Base-by-base conservation (phyloP, 257 asterid genomes). In the Solanum lycopersicoides region DNA sequence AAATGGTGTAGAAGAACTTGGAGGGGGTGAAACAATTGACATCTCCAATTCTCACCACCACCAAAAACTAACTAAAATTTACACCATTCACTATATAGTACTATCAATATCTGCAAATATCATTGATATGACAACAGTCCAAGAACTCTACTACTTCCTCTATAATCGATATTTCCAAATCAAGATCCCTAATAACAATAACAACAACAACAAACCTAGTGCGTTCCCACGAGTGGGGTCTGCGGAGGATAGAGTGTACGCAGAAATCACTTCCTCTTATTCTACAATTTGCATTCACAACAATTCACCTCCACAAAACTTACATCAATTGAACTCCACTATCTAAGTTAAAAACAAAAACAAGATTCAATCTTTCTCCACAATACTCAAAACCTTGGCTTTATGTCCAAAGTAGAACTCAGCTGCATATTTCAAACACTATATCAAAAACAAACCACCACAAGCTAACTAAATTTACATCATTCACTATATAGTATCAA, bases 1-100 rank as follows among this genome's bases (percentile, higher is more conserved):
- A 21, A 89, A 37, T 15, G 89, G 85, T 11, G 91, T 34, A 44
- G 89, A 63, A 84, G 91, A 63, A 86, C 42, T 84, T 84, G 90
- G 92, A 87, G 91, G 66, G 28, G 42, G 44, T 59, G 90, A 72
- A 86, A 75, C 25, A 50, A 53, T 45, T 80, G 83, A 86, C 88
- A 86, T 86, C 50, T 86, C 84, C 85, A 89, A 86, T 91, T 91
- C 89, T 93, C 79, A 83, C 86, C 86, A 83, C 32, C 77, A 85
- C 23, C 82, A 45, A 85, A 44, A 44, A 21, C 87, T 69, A 66
- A 85, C n/a, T 30, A 74, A 74, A 47, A 16, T 80, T 47, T 11
- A 80, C 69, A 80, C 85, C 85, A 80, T 47, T 6, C 5, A 47
- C 68, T 80, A 80, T 47, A 47, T 1, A 50, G 6, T 30, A 65